phyloP scores from a whole-genome alignment of 805 yeast genomes.

The Wickerhamiella lipophila region DNA sequence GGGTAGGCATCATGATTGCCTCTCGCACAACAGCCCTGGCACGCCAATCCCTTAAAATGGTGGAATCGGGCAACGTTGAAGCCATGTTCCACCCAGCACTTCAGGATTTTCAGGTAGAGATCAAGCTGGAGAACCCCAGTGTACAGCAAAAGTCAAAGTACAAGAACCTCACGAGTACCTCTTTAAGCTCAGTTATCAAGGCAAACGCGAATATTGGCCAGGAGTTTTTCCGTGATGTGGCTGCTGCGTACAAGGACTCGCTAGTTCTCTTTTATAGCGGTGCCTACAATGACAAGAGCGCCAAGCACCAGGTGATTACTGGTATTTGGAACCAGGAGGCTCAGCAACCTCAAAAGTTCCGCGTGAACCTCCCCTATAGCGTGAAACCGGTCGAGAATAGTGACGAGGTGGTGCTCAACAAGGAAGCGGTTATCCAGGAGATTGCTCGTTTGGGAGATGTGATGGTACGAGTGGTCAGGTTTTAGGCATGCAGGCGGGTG shows the following conservation, averaged over 20 bases:
- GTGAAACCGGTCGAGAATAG: slow-evolving; percentile 27
- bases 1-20: slow-evolving; percentile 55
- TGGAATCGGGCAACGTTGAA: slow-evolving; percentile 30
- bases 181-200: slow-evolving; percentile 30
- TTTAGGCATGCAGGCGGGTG: too few relatives aligned
- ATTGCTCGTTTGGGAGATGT: slow-evolving; percentile 37
- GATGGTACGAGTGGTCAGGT: slow-evolving; percentile 22
- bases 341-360: slow-evolving; percentile 48
- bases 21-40: slow-evolving; percentile 80
- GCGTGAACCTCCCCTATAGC: slow-evolving; percentile 70
- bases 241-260: slow-evolving; percentile 49
- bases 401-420: slow-evolving; percentile 41
- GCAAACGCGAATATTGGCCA: slow-evolving; percentile 45
- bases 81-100: slow-evolving; percentile 68
- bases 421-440: slow-evolving; percentile 60
- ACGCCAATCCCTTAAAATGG: slow-evolving; percentile 51
- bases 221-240: slow-evolving; percentile 48
- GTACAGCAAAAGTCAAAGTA: slow-evolving; percentile 33
- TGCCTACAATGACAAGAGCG: slow-evolving; percentile 30
- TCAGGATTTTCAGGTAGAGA: slow-evolving; percentile 70
- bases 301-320: slow-evolving; percentile 43
- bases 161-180: slow-evolving; percentile 27
- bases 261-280: slow-evolving; percentile 54
- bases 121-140: slow-evolving; percentile 40
- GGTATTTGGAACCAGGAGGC: slow-evolving; percentile 70